Percentiles rank a stretch among this genome's conserved stretches.
Evolutionary conservation across 441 rosid species (phyloP).

Genomic region (Gossypium lobatum): DNA sequence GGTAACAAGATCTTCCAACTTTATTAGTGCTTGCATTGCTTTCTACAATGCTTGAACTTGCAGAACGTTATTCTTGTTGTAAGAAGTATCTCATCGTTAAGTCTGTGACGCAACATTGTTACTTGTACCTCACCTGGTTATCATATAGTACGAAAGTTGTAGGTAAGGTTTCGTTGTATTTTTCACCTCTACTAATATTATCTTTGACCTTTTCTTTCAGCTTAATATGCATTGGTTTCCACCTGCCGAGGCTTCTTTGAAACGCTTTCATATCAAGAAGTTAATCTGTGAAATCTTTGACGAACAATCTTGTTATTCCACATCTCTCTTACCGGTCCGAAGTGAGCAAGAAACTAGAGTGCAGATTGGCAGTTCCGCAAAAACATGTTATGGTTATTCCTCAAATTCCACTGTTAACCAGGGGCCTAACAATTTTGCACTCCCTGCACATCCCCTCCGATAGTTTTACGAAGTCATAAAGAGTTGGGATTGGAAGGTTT

Average conservation of each 20-base stretch:
- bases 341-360: slow-evolving; percentile 28
- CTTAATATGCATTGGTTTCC: slow-evolving; percentile 69
- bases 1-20: slow-evolving; percentile 33
- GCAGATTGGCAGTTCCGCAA: slow-evolving; percentile 23
- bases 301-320: slow-evolving; percentile 26
- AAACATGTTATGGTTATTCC: slow-evolving; percentile 20
- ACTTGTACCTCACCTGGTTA: neutral
- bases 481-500: slow-evolving; percentile 7
- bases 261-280: slow-evolving; percentile 44
- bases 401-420: slow-evolving; percentile 15
- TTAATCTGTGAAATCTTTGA: slow-evolving; percentile 45
- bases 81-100: neutral
- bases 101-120: neutral
- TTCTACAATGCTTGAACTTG: slow-evolving; percentile 1
- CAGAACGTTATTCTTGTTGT: neutral
- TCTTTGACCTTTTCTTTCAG: slow-evolving; percentile 29
- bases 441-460: neutral
- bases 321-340: slow-evolving; percentile 19
- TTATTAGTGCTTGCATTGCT: slow-evolving; percentile 40
- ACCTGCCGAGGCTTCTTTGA: slow-evolving; percentile 60
- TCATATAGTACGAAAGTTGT: neutral
- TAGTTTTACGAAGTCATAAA: slow-evolving; percentile 9
- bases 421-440: slow-evolving; percentile 16
- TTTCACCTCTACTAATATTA: neutral
- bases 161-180: neutral